Evolutionary conservation across 1,284 basidiomycete genomes (phyloP), one percentile per base, ranked within the genome.

Genomic region (Lignosus rhinocerotis): DNA sequence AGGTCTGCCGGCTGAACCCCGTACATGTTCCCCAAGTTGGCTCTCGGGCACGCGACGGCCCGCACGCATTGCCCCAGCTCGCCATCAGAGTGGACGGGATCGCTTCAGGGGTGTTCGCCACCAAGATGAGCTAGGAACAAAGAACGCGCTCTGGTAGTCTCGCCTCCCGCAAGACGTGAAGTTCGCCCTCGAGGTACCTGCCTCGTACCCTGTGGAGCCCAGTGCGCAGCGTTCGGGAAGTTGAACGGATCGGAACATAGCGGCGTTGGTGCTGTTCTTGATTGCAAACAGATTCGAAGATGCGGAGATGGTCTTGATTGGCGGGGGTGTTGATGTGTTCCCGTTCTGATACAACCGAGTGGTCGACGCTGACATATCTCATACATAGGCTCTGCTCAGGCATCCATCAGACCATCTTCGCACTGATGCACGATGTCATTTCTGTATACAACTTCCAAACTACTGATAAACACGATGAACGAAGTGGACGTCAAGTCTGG

Each of bases 21-120:
- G 4, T 82, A 82, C 67, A 66, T 77, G 58, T 80, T 75, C 68
- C 80, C 80, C 38, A 82, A 82, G 67, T 77, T 78, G 31, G 80
- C 80, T 0, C 75, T 81, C 39, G 80, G 80, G 2, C 78, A 81
- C 50, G 78, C 78, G 1, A 81, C 80, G 3, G 68, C 16, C 80
- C 81, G 10, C 78, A 80, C 60, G 81, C 81, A 64, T 69, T 83
- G 0, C 68, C 81, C 9, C 80, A 80, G 1, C 71, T 82, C n/a
- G 80, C 80, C 1, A 78, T 83, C 53, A 71, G 80, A 16, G 81
- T 83, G 19, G 82, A 82, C 63, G 80, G 80, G 3, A 83, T 82
- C 51, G 80, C 81, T 2, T 80, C 80, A 6, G 72, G 70, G 25
- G 59, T 74, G n/a, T 75, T 75, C 62, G 61, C 68, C 21, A 73